Percentiles rank a stretch among this genome's conserved stretches.
These are phyloP conservation scores for Spergularia azorica DNA, from an alignment of 179 eudicot genomes.

Conservation along the genomic window DNA sequence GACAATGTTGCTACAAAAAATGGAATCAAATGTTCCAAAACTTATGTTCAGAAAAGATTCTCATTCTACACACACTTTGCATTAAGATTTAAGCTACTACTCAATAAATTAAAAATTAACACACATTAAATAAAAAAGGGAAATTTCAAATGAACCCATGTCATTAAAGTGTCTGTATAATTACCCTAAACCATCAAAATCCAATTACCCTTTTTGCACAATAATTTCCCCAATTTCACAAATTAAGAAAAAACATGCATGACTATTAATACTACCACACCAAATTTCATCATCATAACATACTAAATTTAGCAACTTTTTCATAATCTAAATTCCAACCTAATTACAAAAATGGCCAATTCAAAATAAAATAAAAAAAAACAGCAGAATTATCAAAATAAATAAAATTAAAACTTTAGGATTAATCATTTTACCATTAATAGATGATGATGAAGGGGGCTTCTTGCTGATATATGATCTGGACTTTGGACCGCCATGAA, in stretches of 20 bases:
- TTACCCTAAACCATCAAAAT: not conserved
- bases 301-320: not conserved
- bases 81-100: not conserved
- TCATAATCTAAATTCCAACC: not conserved
- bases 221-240: not conserved
- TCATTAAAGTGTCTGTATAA: not conserved
- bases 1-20: not conserved
- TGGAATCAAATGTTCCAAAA: not conserved
- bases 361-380: not conserved
- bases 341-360: too few relatives aligned
- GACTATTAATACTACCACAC: not conserved
- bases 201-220: not conserved
- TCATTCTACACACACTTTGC: not conserved
- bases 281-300: not conserved
- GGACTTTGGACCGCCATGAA: constrained; percentile 20
- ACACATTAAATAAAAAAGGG: too few relatives aligned
- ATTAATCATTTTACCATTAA: not conserved
- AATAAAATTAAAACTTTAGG: not conserved
- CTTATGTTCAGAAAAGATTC: too few relatives aligned
- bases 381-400: not conserved
- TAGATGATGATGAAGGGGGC: constrained; percentile 12
- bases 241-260: too few relatives aligned
- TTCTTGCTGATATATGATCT: constrained; percentile 26
- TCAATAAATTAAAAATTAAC: too few relatives aligned
- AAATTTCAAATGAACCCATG: not conserved